Base-by-base conservation (phyloP, 306 rosid genomes). In the Sophora flavescens region DNA sequence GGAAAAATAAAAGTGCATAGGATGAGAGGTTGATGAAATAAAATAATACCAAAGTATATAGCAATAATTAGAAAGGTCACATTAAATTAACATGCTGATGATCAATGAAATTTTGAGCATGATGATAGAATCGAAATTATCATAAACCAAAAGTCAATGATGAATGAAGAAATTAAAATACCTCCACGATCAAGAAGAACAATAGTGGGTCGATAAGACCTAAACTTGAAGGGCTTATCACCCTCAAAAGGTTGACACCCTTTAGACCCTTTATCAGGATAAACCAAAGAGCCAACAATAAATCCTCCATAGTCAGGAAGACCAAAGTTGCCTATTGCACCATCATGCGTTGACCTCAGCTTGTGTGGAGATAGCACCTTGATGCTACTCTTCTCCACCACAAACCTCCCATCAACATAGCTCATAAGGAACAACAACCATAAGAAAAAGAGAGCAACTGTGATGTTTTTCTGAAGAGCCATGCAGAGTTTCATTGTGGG, bases 161-260 rank as follows among this genome's bases (percentile, higher is more conserved):
- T 52, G 56, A 38, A 60, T 13, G 8, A 2, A 15, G 4, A 47
- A 9, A 44, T 9, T 44, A 41, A 1, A 8, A 28, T 88, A 92
- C 99, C 97, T 88, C 96, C 99, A 58, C 99, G 99, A 75, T 95
- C 97, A 84, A 95, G 78, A 38, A 95, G 87, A 81, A 87, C 77
- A 65, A 95, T 17, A 69, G 82, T 75, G 28, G 97, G 87, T 14
- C 89, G 95, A 67, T 14, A 8, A 22, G 71, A 18, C 1, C 38
- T 61, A 53, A 85, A 58, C 67, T 83, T 90, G 77, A 90, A 92
- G 36, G 92, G 93, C 84, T 83, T 92, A 62, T 88, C 92, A 38
- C 93, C 96, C 1, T 89, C 89, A 59, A 92, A 95, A 15, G 84
- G 86, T 14, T 81, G 41, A 32, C 99, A 95, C 0, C 88, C 99